A percentile compares a stretch with the other conserved stretches of the same genome.
Evolutionary conservation across 345 rosid species (phyloP).

Genomic region (Salix koriyanagi): DNA sequence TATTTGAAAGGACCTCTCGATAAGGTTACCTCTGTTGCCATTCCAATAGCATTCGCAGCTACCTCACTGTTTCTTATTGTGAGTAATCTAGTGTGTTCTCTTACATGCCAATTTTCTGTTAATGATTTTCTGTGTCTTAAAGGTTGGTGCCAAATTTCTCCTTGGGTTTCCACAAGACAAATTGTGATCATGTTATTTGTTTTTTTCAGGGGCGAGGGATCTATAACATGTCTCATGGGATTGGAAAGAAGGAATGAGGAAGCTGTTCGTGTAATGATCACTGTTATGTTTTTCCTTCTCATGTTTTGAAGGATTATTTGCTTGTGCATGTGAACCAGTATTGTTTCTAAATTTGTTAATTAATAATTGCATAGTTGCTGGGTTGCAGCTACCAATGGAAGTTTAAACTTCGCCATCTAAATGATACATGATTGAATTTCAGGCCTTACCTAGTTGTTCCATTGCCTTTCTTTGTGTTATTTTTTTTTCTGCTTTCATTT

Average conservation of each 20-base stretch:
- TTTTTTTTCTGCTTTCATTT: neutral
- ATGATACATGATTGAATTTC: neutral
- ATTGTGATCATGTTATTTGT: neutral
- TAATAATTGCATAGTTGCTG: constrained; percentile 43
- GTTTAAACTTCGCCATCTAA: neutral
- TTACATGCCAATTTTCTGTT: neutral
- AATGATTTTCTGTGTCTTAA: neutral
- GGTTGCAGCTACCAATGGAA: constrained; percentile 1
- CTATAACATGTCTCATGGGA: constrained; percentile 82
- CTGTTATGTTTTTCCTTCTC: neutral
- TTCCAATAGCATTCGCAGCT: constrained; percentile 68
- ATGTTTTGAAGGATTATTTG: constrained; percentile 10
- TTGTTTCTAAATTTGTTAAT: constrained; percentile 9
- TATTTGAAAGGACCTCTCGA: constrained; percentile 79
- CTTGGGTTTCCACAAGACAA: too few relatives aligned
- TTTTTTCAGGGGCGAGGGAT: constrained; percentile 69
- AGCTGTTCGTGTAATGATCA: constrained; percentile 4
- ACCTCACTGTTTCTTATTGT: constrained; percentile 59
- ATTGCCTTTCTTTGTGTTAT: neutral
- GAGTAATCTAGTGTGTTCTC: constrained; percentile 24
- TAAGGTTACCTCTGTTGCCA: constrained; percentile 83
- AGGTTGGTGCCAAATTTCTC: neutral
- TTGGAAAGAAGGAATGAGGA: constrained; percentile 73
- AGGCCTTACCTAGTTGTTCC: neutral
- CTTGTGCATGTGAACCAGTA: constrained; percentile 13